phyloP scores from a whole-genome alignment of 2,329 filamentous ascomycete genomes.

The Calycina herbarum region DNA sequence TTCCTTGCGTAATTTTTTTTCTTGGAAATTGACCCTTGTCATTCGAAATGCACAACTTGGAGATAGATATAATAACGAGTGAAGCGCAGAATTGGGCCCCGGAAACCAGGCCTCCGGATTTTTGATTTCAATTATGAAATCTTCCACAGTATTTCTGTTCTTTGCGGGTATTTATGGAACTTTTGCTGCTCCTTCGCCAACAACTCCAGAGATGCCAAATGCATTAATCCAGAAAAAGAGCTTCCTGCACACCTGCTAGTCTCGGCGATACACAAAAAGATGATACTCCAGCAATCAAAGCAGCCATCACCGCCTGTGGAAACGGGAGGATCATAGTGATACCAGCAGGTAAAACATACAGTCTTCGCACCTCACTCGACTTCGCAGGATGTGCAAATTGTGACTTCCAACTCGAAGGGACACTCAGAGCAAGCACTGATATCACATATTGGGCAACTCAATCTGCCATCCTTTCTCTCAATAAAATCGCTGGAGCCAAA shows the following conservation, averaged over 20 bases:
- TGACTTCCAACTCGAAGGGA: constrained; percentile 48
- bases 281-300: constrained; percentile 46
- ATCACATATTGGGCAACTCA: constrained; percentile 45
- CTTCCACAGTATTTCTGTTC: no score
- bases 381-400: constrained; percentile 46
- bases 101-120: no score
- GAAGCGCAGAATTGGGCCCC: no score
- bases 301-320: constrained; percentile 43
- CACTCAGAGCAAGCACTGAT: constrained; percentile 42
- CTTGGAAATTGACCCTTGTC: no score
- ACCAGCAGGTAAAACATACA: constrained; percentile 44
- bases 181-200: no score
- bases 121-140: no score
- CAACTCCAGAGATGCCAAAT: no score
- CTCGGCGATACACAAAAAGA: constrained; percentile 36
- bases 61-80: no score
- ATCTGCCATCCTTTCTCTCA: constrained; percentile 42
- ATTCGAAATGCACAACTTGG: no score
- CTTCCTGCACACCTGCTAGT: constrained; percentile 27
- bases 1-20: no score
- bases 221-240: constrained; percentile 31
- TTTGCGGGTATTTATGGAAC: no score
- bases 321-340: constrained; percentile 47
- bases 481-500: constrained; percentile 41
- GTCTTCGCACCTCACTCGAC: constrained; percentile 44